These are phyloP conservation scores for Erigeron philadelphicus DNA, from an alignment of 140 eudicot genomes.

Conservation along the genomic window DNA sequence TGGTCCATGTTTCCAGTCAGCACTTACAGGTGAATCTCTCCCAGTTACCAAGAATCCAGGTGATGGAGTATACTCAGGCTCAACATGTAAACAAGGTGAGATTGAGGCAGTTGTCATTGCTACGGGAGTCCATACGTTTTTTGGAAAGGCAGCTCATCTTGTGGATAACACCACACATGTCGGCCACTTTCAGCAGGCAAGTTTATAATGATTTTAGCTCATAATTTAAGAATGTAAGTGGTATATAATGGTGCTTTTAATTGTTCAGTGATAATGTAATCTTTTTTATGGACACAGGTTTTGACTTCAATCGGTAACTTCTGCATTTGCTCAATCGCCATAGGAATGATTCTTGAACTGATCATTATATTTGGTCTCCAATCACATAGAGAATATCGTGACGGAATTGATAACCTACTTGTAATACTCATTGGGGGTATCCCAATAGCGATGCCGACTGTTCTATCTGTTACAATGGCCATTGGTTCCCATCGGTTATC, in stretches of 20 bases:
- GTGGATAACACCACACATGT: conserved; percentile 62
- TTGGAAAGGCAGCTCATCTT: conserved; percentile 78
- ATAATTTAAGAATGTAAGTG: background rate
- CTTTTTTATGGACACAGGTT: conserved; percentile 34
- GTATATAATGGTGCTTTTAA: background rate
- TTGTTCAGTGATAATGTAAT: conserved; percentile 2
- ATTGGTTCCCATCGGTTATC: conserved; percentile 61
- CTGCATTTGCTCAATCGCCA: conserved; percentile 62
- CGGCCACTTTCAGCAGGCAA: conserved; percentile 67
- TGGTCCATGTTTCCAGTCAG: conserved; percentile 44
- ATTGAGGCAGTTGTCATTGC: conserved; percentile 69
- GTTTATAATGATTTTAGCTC: background rate
- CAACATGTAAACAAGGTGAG: conserved; percentile 77
- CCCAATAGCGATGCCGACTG: conserved; percentile 79
- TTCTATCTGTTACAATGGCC: conserved; percentile 71
- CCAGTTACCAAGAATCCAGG: conserved; percentile 72
- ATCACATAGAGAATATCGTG: conserved; percentile 33
- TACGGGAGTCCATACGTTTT: conserved; percentile 65
- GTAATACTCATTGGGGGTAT: conserved; percentile 68
- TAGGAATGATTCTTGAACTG: conserved; percentile 50
- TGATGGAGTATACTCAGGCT: conserved; percentile 60
- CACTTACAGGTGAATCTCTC: conserved; percentile 74
- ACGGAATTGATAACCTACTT: conserved; percentile 52
- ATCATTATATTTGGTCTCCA: conserved; percentile 42
- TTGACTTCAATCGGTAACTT: conserved; percentile 64